These are phyloP conservation scores for Passiflora organensis DNA, from an alignment of 345 rosid species.

Conservation along the genomic window DNA sequence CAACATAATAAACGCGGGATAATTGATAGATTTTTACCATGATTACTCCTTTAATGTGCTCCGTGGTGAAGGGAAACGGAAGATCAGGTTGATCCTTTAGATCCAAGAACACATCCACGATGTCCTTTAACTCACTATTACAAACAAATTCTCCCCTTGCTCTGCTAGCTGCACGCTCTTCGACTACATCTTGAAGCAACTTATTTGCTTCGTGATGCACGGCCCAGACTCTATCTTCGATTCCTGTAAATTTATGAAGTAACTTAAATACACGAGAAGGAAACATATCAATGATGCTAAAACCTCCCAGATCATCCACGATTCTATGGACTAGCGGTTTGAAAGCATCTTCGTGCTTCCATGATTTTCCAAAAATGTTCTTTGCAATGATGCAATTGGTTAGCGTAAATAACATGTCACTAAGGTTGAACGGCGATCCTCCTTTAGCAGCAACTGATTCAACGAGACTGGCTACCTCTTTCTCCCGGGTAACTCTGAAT, in stretches of 20 bases:
- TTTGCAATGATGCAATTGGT: not conserved
- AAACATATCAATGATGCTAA: not conserved
- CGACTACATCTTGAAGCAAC: slow-evolving; percentile 4
- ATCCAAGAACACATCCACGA: not conserved
- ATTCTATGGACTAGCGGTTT: not conserved
- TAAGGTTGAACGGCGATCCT: not conserved
- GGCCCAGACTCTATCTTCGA: too few relatives aligned
- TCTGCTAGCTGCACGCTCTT: not conserved
- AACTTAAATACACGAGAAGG: not conserved
- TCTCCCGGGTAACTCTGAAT: not conserved
- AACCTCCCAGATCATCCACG: not conserved
- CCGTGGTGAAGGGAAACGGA: not conserved
- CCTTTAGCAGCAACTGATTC: not conserved
- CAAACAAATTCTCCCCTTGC: not conserved
- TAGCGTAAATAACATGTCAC: not conserved
- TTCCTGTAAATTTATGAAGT: not conserved
- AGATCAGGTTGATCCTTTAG: not conserved
- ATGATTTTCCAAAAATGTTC: not conserved
- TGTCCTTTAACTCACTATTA: not conserved
- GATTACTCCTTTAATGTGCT: not conserved
- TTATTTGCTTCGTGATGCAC: not conserved
- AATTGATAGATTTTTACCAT: not conserved
- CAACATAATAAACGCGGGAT: not conserved
- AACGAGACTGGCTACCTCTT: not conserved
- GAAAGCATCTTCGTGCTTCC: not conserved